Conservation (phyloP, 768 basidiomycete genomes). For the Trametes punicea region DNA sequence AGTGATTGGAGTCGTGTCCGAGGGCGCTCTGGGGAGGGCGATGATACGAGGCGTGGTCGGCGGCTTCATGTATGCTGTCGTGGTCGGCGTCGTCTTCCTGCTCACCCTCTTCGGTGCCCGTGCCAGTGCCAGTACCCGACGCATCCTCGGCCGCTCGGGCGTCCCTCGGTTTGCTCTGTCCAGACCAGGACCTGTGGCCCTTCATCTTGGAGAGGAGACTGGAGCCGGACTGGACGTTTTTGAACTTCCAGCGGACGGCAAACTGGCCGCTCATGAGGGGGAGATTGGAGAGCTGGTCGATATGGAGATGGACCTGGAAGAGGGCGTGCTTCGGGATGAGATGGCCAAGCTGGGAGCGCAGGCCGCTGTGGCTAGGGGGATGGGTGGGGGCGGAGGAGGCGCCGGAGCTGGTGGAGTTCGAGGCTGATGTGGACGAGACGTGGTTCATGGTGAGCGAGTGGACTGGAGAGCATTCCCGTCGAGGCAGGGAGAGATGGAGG, state of each 20-base stretch:
- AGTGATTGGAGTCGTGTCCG: conserved; percentile 8
- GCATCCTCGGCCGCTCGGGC: conserved; percentile 12
- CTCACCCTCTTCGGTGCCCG: neutral
- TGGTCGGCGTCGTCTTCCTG: conserved; percentile 7
- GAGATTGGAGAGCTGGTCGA: conserved; percentile 69
- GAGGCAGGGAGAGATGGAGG: neutral
- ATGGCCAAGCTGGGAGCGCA: conserved; percentile 60
- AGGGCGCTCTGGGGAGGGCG: conserved; percentile 7
- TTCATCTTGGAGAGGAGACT: conserved; percentile 44
- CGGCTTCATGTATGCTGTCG: conserved; percentile 10
- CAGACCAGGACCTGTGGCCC: conserved; percentile 22
- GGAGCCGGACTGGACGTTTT: conserved; percentile 45
- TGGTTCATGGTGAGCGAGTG: conserved; percentile 6
- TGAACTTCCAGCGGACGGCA: conserved; percentile 69
- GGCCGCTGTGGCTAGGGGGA: conserved; percentile 21
- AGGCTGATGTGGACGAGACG: conserved; percentile 8
- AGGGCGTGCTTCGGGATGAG: conserved; percentile 63
- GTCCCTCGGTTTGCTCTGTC: conserved; percentile 20
- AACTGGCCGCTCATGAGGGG: conserved; percentile 73
- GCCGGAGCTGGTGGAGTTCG: conserved; percentile 16
- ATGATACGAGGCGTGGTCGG: conserved; percentile 15
- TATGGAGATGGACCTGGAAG: conserved; percentile 56
- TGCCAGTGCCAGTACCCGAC: neutral
- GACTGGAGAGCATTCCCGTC: conserved; percentile 11
- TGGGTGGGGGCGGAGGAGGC: conserved; percentile 10